Evolutionary conservation across 2,329 filamentous ascomycete species (phyloP).

Genomic region (Aureobasidium leucospermi): DNA sequence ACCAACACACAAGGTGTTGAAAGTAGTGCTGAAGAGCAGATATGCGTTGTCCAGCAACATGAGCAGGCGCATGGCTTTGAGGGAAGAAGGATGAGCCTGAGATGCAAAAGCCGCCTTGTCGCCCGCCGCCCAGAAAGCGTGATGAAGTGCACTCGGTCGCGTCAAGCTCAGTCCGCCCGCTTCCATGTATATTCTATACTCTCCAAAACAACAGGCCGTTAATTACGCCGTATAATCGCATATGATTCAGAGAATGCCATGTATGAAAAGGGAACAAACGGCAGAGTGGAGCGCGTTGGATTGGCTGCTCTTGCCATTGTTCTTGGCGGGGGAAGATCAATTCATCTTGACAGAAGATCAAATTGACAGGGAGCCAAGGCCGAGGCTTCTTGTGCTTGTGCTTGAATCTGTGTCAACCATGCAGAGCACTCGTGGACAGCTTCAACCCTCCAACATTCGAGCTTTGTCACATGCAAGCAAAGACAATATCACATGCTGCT

Average conservation of each 20-base stretch:
- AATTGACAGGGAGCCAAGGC: background rate
- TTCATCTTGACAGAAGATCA: background rate
- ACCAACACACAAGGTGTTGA: constrained; percentile 15
- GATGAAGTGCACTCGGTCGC: background rate
- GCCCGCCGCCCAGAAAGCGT: constrained; percentile 1
- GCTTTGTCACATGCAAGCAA: background rate
- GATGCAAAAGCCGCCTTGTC: background rate
- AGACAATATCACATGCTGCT: background rate
- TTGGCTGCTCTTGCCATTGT: background rate
- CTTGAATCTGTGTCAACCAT: too few species aligned
- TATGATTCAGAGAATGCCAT: background rate
- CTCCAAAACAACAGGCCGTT: background rate
- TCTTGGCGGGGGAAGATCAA: background rate
- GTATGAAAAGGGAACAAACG: background rate
- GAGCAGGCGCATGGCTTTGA: constrained; percentile 8
- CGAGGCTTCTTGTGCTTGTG: background rate
- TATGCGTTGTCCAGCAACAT: constrained; percentile 15
- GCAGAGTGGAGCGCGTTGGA: background rate
- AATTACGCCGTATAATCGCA: background rate
- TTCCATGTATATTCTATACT: constrained; percentile 6
- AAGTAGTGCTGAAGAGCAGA: constrained; percentile 14
- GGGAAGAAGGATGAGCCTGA: background rate
- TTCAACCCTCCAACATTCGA: too few species aligned
- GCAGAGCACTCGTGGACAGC: too few species aligned
- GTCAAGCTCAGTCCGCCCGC: background rate